Evolutionary conservation across 2,329 filamentous ascomycete species (phyloP).

Genomic region (Fusarium penzigii): DNA sequence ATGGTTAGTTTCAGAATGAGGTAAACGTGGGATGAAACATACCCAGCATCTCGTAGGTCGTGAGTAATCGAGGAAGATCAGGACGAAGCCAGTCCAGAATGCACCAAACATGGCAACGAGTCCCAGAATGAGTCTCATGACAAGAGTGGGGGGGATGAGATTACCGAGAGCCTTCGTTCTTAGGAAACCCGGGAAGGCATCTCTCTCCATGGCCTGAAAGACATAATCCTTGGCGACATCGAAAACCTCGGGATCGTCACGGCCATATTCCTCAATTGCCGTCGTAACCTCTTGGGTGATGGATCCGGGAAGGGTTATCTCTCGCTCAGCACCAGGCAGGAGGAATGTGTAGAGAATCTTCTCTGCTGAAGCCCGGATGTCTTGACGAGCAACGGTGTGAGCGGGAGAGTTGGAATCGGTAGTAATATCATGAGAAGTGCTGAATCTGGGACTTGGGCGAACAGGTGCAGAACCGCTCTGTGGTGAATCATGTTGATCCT

Average conservation of each 20-base stretch:
- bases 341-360: constrained; percentile 99
- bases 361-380: constrained; percentile 91
- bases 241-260: constrained; percentile 96
- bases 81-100: constrained; percentile 91
- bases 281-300: constrained; percentile 85
- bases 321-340: constrained; percentile 90
- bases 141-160: constrained; percentile 85
- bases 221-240: constrained; percentile 98
- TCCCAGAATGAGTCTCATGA: constrained; percentile 82
- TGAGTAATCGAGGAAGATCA: constrained; percentile 85
- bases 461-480: constrained; percentile 48
- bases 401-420: constrained; percentile 81
- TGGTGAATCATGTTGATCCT: constrained; percentile 61
- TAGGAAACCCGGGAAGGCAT: constrained; percentile 97
- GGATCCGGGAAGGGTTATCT: constrained; percentile 87
- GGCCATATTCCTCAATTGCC: constrained; percentile 84
- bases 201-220: constrained; percentile 98
- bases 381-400: constrained; percentile 81
- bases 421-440: constrained; percentile 61
- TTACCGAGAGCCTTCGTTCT: constrained; percentile 95
- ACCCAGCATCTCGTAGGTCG: constrained; percentile 82
- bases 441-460: constrained; percentile 57
- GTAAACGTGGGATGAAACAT: constrained; percentile 39
- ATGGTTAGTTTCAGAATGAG: constrained; percentile 8
- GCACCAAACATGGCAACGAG: constrained; percentile 81